A percentile compares a stretch with the other conserved stretches of the same genome.
These are phyloP conservation scores for Triticum urartu DNA, from an alignment of 176 grass and related monocot genomes.

Conservation along the genomic window DNA sequence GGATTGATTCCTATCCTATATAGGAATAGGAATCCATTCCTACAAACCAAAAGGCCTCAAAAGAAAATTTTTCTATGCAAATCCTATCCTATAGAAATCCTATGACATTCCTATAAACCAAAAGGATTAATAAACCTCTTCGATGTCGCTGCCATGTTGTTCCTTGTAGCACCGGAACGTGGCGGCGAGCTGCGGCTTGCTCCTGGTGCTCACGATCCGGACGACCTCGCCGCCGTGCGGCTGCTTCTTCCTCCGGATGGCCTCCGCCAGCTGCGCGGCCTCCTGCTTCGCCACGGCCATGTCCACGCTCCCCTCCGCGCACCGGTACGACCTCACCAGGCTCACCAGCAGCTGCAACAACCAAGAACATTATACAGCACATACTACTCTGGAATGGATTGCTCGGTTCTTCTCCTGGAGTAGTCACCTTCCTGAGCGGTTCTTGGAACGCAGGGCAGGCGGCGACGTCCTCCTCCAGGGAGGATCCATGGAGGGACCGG, in stretches of 20 bases:
- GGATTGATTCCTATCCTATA: no score
- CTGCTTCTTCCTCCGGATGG: conserved; percentile 42
- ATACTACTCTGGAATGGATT: not conserved
- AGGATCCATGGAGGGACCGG: conserved; percentile 56
- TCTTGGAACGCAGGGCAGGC: conserved; percentile 35
- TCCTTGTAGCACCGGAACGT: conserved; percentile 59
- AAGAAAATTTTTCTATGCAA: no score
- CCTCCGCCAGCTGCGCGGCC: conserved; percentile 36
- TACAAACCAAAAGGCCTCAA: no score
- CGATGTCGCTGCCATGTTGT: no score
- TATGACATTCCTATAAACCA: no score
- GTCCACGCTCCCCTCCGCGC: conserved; percentile 35
- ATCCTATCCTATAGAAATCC: no score
- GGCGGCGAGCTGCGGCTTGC: conserved; percentile 62
- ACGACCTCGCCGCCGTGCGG: conserved; percentile 41
- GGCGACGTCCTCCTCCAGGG: conserved; percentile 71
- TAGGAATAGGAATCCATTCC: no score
- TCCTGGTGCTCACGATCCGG: conserved; percentile 57
- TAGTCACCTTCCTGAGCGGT: conserved; percentile 37
- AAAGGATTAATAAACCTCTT: no score
- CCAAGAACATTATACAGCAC: not conserved
- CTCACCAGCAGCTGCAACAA: conserved; percentile 38
- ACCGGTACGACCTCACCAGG: conserved; percentile 51
- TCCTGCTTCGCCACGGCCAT: conserved; percentile 38
- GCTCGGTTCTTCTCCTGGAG: not conserved